Percentiles rank a stretch among this genome's conserved stretches.
Conservation (phyloP, 2,329 filamentous ascomycete species). For the Beauveria pseudobassiana region DNA sequence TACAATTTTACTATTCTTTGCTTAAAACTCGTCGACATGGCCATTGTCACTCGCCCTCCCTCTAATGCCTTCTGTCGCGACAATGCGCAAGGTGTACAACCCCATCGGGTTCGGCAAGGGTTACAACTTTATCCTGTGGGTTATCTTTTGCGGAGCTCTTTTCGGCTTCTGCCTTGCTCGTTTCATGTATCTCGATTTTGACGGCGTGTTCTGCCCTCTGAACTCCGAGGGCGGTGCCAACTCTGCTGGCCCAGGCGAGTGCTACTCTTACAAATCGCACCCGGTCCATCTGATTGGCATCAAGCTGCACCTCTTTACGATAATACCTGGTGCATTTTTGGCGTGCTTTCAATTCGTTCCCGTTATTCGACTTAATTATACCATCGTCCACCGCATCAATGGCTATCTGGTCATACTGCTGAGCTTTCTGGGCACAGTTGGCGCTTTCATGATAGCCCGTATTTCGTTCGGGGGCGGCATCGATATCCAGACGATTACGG, state of each 20-base stretch:
- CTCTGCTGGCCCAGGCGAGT: constrained; percentile 28
- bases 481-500: constrained; percentile 35
- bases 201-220: constrained; percentile 23
- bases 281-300: constrained; percentile 30
- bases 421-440: constrained; percentile 34
- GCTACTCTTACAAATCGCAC: constrained; percentile 26
- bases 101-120: constrained; percentile 17
- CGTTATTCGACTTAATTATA: constrained; percentile 34
- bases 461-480: constrained; percentile 39
- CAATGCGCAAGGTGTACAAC: constrained; percentile 15
- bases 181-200: constrained; percentile 39
- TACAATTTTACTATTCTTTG: too few relatives aligned
- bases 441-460: constrained; percentile 43
- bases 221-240: not conserved
- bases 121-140: constrained; percentile 16
- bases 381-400: constrained; percentile 50
- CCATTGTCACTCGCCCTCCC: constrained; percentile 1
- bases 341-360: constrained; percentile 40
- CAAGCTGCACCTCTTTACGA: constrained; percentile 33
- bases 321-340: constrained; percentile 36
- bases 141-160: constrained; percentile 34
- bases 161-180: constrained; percentile 40
- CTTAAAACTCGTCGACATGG: not conserved
- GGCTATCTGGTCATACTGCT: constrained; percentile 47
- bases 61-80: constrained; percentile 14